Base-by-base conservation (phyloP, 1,284 basidiomycete genomes). In the Sanghuangporus sanghuang region DNA sequence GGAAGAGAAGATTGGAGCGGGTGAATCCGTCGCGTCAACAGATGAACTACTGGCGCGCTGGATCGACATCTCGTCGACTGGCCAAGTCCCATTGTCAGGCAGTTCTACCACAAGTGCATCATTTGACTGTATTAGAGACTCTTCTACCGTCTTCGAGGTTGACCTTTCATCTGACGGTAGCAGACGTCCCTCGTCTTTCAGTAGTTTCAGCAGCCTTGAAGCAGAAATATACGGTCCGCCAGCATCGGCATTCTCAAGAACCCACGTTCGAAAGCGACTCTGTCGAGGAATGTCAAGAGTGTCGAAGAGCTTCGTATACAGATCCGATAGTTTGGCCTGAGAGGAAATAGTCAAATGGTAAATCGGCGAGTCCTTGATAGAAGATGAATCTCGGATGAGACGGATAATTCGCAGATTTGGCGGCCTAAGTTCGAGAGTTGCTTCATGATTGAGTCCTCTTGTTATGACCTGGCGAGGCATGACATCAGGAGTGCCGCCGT, bases 361-460 rank as follows among this genome's bases (percentile, higher is more conserved):
- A 5, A 73, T 66, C 40, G 69, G 68, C 42, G 68, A 65, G 14
- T 69, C 65, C 62, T 68, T 67, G 23, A 68, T 67, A 52, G 71
- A 70, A 40, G 69, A 65, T 2, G 39, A 12, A 61, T 67, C 67
- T 5, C 68, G 69, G 56, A 73, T 71, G 38, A 86, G 76, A 38
- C 78, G 74, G 70, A 89, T 82, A 35, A 88, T 81, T 64, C 81
- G 83, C 71, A 96, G 79, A 40, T 79, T 77, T 1, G 89, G 87
- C 16, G 95, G 94, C 61, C 85, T 83, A 57, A 96, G 81, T 74
- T 98, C 95, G 64, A 98, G 77, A n/a, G 78, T 76, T 21, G 79
- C 75, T 64, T 82, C 78, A 68, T 83, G 81, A 44, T 75, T 71
- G 57, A 77, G 75, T 14, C 83, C 90, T 65, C 82, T 80, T 12